Evolutionary conservation across 345 rosid species (phyloP).

Genomic region (Lumnitzera racemosa): DNA sequence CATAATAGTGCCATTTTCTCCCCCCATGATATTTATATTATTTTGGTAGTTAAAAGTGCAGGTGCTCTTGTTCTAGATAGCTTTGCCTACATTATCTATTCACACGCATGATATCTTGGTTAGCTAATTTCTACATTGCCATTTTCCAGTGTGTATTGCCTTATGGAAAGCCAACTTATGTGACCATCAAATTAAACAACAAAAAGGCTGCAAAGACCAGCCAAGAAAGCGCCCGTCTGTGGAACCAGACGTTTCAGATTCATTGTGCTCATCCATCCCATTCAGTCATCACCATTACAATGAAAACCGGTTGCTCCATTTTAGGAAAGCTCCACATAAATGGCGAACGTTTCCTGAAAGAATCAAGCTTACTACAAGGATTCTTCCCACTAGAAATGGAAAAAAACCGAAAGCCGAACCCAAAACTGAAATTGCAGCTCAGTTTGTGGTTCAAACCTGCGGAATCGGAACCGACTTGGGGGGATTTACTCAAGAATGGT

Average conservation of each 20-base stretch:
- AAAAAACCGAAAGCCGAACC: slow-evolving; percentile 39
- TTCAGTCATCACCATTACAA: slow-evolving; percentile 51
- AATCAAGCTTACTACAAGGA: slow-evolving; percentile 50
- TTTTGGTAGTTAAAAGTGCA: no score
- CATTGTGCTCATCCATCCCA: slow-evolving; percentile 66
- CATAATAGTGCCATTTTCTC: no score
- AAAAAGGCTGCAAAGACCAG: slow-evolving; percentile 65
- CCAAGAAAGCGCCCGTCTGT: slow-evolving; percentile 50
- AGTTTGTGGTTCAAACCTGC: slow-evolving; percentile 85
- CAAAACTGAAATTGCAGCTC: slow-evolving; percentile 49
- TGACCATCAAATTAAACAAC: slow-evolving; percentile 59
- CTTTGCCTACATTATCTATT: no score
- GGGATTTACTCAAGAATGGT: slow-evolving; percentile 23
- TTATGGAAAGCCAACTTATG: slow-evolving; percentile 52
- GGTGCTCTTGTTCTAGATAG: not conserved
- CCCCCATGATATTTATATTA: no score
- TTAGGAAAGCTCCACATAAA: slow-evolving; percentile 48
- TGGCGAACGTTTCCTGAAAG: slow-evolving; percentile 37
- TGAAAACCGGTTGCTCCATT: slow-evolving; percentile 61
- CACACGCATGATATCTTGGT: not conserved
- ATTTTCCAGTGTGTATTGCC: slow-evolving; percentile 40
- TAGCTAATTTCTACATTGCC: not conserved
- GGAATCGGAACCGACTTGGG: slow-evolving; percentile 54
- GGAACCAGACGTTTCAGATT: slow-evolving; percentile 85
- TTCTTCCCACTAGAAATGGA: slow-evolving; percentile 47